These are phyloP conservation scores for Fusarium sterilihyphosum DNA, from an alignment of 2,329 filamentous ascomycete genomes.

Conservation along the genomic window DNA sequence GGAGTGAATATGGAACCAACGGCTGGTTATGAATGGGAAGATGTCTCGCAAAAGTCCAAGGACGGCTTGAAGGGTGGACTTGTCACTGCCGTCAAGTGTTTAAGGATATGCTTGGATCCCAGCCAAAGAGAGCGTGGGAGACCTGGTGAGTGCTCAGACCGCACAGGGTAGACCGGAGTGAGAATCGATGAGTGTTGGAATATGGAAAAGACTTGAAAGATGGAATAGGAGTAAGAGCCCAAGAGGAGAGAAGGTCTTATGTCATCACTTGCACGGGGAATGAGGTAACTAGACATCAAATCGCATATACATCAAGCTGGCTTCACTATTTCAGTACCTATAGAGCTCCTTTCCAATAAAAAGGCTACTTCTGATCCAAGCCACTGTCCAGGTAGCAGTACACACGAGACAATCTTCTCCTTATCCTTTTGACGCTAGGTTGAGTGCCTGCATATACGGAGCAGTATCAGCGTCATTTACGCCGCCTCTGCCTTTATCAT, in stretches of 20 bases:
- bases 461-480: neutral
- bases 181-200: neutral
- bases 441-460: neutral
- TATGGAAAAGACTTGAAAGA: neutral
- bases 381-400: neutral
- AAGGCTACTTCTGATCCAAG: neutral
- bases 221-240: neutral
- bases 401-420: neutral
- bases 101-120: neutral
- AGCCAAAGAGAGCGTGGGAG: neutral
- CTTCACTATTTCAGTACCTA: neutral
- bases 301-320: neutral
- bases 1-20: accelerated
- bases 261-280: accelerated
- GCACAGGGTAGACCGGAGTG: accelerated
- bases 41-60: neutral
- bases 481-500: neutral
- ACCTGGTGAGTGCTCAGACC: accelerated
- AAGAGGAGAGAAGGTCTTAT: neutral
- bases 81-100: neutral
- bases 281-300: neutral
- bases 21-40: accelerated
- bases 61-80: accelerated
- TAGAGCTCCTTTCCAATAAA: accelerated
- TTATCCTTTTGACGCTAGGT: neutral